Base-by-base conservation (phyloP, 1,284 basidiomycete species). In the Moesziomyces globuligerus region DNA sequence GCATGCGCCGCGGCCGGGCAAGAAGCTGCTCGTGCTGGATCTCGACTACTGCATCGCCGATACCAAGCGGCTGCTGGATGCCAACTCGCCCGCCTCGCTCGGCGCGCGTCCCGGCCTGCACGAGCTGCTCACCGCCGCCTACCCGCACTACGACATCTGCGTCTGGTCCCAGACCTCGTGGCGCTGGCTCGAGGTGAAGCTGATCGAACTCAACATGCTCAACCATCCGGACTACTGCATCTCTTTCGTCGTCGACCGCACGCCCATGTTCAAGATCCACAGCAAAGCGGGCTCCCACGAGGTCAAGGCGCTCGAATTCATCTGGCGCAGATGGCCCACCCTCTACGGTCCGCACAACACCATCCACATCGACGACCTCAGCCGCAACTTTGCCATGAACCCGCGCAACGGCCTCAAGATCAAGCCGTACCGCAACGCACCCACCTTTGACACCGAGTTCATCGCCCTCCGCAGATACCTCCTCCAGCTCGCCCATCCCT, bases 131-230 rank as follows among this genome's bases (percentile, higher is more conserved):
- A 64, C 68, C 23, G 68, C 71, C 2, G 72, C 79, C n/a, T 81
- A 71, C 26, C 78, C 76, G 11, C 57, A 80, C 55, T 81, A 81
- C 53, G 79, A 81, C 57, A 75, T 81, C 26, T 72, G 72, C 53
- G 58, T 76, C 7, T 79, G 76, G 76, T 73, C 83, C 18, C 79
- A 83, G 53, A 94, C 92, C 1, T 89, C 88, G 65, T 94, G 92
- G 92, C 86, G 92, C 46, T 95, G 92, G 92, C 86, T 95, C 25
- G 93, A 96, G 83, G 88, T 89, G 28, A 96, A 95, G 83, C 86
- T 96, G 5, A 88, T 91, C 17, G 93, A 95, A 82, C 86, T 95
- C 23, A 91, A 88, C 23, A 91, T 94, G 88, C 84, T 95, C 20
- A 61, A 59, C 32, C 66, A 78, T 40, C 40, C 59, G 11, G 54